Conservation (phyloP, 441 rosid genomes). For the Brassica hybrid region DNA sequence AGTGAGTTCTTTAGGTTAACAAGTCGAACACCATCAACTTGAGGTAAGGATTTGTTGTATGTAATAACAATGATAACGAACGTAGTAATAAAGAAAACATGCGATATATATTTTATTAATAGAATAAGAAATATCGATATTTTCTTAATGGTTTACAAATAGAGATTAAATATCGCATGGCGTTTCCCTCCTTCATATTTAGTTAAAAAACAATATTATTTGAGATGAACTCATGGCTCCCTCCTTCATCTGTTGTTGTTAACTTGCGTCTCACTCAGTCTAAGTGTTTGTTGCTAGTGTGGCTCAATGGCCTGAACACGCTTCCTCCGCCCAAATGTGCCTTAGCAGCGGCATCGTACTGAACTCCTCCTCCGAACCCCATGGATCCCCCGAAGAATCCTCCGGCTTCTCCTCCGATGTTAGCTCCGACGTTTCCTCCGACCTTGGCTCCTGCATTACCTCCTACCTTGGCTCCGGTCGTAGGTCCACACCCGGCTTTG, state of each 20-base stretch:
- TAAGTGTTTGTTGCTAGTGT: conserved; percentile 13
- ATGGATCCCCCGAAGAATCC: background rate
- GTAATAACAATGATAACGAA: background rate
- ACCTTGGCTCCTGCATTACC: background rate
- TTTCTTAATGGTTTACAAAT: conserved; percentile 9
- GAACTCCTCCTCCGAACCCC: conserved; percentile 8
- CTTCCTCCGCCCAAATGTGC: conserved; percentile 16
- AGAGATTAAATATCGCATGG: conserved; percentile 31
- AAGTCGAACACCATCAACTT: background rate
- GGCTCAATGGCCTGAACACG: conserved; percentile 23
- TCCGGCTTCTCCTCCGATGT: background rate
- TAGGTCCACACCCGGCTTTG: too few species aligned
- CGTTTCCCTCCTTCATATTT: conserved; percentile 30
- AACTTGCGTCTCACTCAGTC: conserved; percentile 15
- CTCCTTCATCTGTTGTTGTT: conserved; percentile 39
- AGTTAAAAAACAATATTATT: background rate
- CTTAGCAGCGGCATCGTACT: conserved; percentile 24
- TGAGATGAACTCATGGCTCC: conserved; percentile 40
- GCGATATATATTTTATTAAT: conserved; percentile 16
- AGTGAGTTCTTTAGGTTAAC: background rate
- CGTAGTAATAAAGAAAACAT: conserved; percentile 18
- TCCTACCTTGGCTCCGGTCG: background rate
- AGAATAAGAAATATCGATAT: background rate
- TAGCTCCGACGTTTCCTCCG: background rate
- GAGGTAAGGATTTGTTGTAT: background rate